phyloP scores from a whole-genome alignment of 768 basidiomycete species.

The Agaricus blazei region DNA sequence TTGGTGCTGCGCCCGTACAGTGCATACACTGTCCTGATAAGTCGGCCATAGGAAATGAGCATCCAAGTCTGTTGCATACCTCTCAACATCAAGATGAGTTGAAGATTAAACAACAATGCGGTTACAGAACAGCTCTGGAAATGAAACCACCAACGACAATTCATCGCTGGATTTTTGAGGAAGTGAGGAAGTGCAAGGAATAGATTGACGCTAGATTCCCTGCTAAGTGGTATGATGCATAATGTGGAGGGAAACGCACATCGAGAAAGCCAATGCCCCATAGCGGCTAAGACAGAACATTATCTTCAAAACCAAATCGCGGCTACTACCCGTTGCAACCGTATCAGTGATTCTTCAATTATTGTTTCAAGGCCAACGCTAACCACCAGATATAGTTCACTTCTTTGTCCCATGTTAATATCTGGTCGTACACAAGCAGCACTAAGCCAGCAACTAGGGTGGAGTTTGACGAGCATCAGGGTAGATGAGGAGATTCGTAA shows the following conservation, averaged over 20 bases:
- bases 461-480: background rate
- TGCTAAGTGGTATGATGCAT: background rate
- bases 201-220: background rate
- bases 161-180: background rate
- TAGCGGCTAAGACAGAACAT: background rate
- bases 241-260: background rate
- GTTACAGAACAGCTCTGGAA: background rate
- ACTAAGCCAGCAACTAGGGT: background rate
- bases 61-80: background rate
- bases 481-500: too few relatives aligned
- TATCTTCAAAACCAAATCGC: background rate
- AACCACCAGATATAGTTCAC: background rate
- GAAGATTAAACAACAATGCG: background rate
- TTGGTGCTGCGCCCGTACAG: background rate
- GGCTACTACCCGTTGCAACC: background rate
- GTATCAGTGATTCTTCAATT: too few relatives aligned
- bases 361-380: background rate
- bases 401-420: slow-evolving; percentile 4
- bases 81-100: slow-evolving; percentile 1
- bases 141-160: background rate
- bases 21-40: background rate
- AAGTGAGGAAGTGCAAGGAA: background rate
- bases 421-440: background rate
- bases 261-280: background rate
- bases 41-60: background rate